These are phyloP conservation scores for Xylariomycetidae sp. DNA, from an alignment of 2,329 filamentous ascomycete genomes.

Conservation along the genomic window DNA sequence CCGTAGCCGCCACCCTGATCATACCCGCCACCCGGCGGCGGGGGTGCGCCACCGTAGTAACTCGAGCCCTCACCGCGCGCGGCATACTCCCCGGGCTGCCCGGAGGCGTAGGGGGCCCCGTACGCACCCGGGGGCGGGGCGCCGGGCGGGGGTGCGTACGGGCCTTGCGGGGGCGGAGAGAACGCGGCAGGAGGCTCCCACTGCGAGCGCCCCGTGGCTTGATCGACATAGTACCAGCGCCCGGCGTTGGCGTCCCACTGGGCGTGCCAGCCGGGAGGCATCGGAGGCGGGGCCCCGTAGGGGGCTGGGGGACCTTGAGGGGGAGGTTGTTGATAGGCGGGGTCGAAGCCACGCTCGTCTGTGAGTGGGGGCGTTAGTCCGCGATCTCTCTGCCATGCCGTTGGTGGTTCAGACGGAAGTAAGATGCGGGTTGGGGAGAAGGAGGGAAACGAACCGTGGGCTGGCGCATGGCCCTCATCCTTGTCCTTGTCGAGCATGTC, in stretches of 20 bases:
- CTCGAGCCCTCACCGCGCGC: slow-evolving; percentile 3
- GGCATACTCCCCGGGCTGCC: background rate
- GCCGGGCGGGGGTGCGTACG: slow-evolving; percentile 11
- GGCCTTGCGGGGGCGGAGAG: slow-evolving; percentile 10
- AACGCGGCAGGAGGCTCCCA: slow-evolving; percentile 40
- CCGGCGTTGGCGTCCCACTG: slow-evolving; percentile 34
- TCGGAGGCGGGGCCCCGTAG: slow-evolving; percentile 9
- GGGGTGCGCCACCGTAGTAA: slow-evolving; percentile 8
- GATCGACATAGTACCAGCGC: slow-evolving; percentile 53
- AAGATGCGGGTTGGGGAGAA: too few relatives aligned
- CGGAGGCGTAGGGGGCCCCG: slow-evolving; percentile 2
- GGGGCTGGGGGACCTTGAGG: slow-evolving; percentile 6
- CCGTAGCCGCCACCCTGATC: slow-evolving; percentile 1
- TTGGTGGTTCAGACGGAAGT: too few relatives aligned
- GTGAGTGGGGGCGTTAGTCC: background rate
- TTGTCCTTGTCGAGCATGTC: slow-evolving; percentile 11
- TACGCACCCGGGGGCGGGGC: slow-evolving; percentile 2
- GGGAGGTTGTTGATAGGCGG: slow-evolving; percentile 1
- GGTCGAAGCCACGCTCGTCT: background rate
- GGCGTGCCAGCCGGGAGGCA: slow-evolving; percentile 8
- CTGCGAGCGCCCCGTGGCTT: slow-evolving; percentile 47
- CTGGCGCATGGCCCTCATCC: slow-evolving; percentile 6
- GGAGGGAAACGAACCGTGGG: slow-evolving; percentile 1
- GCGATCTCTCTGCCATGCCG: background rate
- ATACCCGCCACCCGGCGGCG: too few relatives aligned